Conservation (phyloP, 116 monocot genomes). For the Zostera marina region DNA sequence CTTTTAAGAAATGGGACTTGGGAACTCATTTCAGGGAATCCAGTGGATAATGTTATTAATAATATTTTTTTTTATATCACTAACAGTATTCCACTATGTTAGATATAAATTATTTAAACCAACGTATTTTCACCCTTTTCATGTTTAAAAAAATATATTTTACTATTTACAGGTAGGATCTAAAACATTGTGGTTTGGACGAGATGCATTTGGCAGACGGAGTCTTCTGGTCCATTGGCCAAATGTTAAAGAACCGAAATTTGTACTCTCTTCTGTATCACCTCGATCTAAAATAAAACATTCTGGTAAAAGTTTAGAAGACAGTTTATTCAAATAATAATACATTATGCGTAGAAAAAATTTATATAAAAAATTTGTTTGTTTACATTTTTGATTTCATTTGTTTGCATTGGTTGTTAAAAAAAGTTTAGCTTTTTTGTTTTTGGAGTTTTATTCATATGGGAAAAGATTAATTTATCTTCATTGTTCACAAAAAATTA, state of each 20-base stretch:
- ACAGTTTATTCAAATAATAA: not conserved
- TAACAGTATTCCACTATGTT: no score
- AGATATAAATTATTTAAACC: no score
- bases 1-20: no score
- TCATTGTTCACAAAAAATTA: no score
- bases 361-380: not conserved
- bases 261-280: constrained; percentile 67
- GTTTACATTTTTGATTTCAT: not conserved
- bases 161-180: constrained; percentile 28
- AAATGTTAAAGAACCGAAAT: constrained; percentile 32
- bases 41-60: no score
- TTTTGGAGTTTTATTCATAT: no score
- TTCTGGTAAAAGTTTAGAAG: constrained; percentile 14
- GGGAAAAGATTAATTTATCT: no score
- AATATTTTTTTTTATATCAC: no score
- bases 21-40: no score
- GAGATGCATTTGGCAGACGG: constrained; percentile 90
- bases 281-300: constrained; percentile 14
- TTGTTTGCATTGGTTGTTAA: not conserved
- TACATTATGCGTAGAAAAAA: no score
- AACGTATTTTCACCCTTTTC: not conserved
- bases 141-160: constrained; percentile 1
- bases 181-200: constrained; percentile 80
- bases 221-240: constrained; percentile 91
- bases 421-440: not conserved